Conservation (phyloP, 495 filamentous ascomycete species). For the Mycothermus thermophilus region DNA sequence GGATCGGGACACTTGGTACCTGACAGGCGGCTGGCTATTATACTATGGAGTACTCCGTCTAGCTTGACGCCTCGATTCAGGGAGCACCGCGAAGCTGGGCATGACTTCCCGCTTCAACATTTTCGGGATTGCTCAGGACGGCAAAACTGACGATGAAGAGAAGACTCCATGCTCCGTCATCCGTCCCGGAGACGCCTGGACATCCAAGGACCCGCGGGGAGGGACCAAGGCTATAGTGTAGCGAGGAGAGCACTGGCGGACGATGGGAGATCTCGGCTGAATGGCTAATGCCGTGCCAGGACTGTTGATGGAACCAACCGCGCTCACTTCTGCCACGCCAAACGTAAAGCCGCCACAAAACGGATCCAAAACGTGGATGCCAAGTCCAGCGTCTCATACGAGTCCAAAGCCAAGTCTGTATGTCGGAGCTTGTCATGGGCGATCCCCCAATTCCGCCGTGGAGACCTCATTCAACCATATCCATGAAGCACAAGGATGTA, state of each 20-base stretch:
- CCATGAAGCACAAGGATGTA: too few relatives aligned
- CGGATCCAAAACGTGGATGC: slow-evolving; percentile 15
- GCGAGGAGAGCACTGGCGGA: slow-evolving; percentile 26
- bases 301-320: slow-evolving; percentile 31
- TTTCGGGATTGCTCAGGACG: slow-evolving; percentile 24
- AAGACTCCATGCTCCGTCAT: slow-evolving; percentile 30
- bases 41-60: too few relatives aligned
- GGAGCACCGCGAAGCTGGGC: slow-evolving; percentile 25
- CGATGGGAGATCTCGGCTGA: slow-evolving; percentile 37
- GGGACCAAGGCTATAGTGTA: slow-evolving; percentile 31
- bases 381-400: slow-evolving; percentile 9
- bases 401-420: too few relatives aligned
- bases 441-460: too few relatives aligned
- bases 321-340: slow-evolving; percentile 23
- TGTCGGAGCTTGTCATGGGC: too few relatives aligned
- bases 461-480: too few relatives aligned
- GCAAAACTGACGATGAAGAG: slow-evolving; percentile 35
- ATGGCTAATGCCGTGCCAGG: slow-evolving; percentile 41
- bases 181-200: too few relatives aligned
- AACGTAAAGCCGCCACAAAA: slow-evolving; percentile 19
- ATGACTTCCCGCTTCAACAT: slow-evolving; percentile 26
- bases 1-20: slow-evolving; percentile 26
- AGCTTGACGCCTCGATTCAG: slow-evolving; percentile 26
- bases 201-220: too few relatives aligned
- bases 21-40: slow-evolving; percentile 20